A percentile compares a stretch with the other conserved stretches of the same genome.
phyloP scores from a whole-genome alignment of 2,329 filamentous ascomycete genomes.

The Myriangium duriaei region DNA sequence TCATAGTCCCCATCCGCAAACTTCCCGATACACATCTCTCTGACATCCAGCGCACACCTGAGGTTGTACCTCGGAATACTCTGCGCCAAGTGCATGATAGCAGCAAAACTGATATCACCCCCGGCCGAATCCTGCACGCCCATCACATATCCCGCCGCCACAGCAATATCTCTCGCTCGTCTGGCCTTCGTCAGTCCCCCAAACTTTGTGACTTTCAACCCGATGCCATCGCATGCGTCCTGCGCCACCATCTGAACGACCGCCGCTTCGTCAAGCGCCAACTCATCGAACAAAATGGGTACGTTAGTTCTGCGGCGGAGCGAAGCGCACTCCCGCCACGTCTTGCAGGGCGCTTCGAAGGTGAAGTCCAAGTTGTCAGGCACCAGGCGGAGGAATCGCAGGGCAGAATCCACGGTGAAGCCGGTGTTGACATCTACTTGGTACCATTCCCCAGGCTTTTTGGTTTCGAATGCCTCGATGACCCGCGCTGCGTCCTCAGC shows the following conservation, averaged over 20 bases:
- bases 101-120: conserved; percentile 19
- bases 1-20: conserved; percentile 14
- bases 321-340: conserved; percentile 16
- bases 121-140: conserved; percentile 18
- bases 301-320: conserved; percentile 15
- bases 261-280: conserved; percentile 14
- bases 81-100: conserved; percentile 13
- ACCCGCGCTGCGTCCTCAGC: conserved; percentile 11
- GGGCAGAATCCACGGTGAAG: conserved; percentile 14
- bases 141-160: conserved; percentile 11
- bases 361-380: conserved; percentile 17
- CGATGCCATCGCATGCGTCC: conserved; percentile 18
- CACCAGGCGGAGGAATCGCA: conserved; percentile 17
- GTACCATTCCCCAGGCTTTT: conserved; percentile 14
- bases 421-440: conserved; percentile 15
- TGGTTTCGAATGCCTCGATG: not conserved
- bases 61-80: conserved; percentile 13
- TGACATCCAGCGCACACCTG: conserved; percentile 3
- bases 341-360: conserved; percentile 18
- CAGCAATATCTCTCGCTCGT: conserved; percentile 15
- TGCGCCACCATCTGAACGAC: conserved; percentile 16
- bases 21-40: conserved; percentile 16
- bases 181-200: conserved; percentile 12
- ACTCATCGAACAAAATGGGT: conserved; percentile 18
- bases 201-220: conserved; percentile 17